Percentiles rank a stretch among this genome's conserved stretches.
phyloP scores from a whole-genome alignment of 805 yeast species.

The Saccharomyces jurei region DNA sequence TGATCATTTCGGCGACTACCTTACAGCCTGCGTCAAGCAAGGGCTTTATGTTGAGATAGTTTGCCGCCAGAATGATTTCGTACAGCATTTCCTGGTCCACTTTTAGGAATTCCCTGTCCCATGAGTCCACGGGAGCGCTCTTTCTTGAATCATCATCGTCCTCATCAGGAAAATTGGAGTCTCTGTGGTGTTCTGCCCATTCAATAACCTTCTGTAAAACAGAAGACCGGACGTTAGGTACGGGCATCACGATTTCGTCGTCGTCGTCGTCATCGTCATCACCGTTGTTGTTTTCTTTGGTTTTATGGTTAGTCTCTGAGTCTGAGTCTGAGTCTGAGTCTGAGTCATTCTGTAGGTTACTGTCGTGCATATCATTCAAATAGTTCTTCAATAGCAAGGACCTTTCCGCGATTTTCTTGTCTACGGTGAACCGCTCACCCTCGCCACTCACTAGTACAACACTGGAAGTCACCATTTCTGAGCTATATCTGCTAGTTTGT shows the following conservation, averaged over 20 bases:
- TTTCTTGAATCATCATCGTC: conserved; percentile 79
- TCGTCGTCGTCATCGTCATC: conserved; percentile 48
- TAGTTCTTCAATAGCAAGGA: conserved; percentile 79
- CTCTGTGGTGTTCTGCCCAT: conserved; percentile 93
- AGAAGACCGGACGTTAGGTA: conserved; percentile 81
- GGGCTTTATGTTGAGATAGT: conserved; percentile 68
- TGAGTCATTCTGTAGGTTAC: conserved; percentile 47
- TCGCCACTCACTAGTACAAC: conserved; percentile 68
- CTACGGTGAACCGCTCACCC: conserved; percentile 71
- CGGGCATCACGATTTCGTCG: conserved; percentile 72
- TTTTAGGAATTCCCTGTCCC: conserved; percentile 91
- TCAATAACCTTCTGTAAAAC: conserved; percentile 87
- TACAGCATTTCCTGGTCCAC: conserved; percentile 89
- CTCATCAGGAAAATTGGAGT: conserved; percentile 65
- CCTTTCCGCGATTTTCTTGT: conserved; percentile 75
- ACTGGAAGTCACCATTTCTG: background rate
- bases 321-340: conserved; percentile 36
- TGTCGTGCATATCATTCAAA: conserved; percentile 61
- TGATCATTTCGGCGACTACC: conserved; percentile 76
- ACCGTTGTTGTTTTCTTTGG: conserved; percentile 36
- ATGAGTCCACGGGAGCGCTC: conserved; percentile 86
- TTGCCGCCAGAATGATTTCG: conserved; percentile 75
- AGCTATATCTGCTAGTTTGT: conserved; percentile 4
- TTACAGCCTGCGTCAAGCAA: conserved; percentile 72
- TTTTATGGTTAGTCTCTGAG: conserved; percentile 27